Evolutionary conservation across 805 yeast genomes (phyloP).

Genomic region (Soucietia sequanensis): DNA sequence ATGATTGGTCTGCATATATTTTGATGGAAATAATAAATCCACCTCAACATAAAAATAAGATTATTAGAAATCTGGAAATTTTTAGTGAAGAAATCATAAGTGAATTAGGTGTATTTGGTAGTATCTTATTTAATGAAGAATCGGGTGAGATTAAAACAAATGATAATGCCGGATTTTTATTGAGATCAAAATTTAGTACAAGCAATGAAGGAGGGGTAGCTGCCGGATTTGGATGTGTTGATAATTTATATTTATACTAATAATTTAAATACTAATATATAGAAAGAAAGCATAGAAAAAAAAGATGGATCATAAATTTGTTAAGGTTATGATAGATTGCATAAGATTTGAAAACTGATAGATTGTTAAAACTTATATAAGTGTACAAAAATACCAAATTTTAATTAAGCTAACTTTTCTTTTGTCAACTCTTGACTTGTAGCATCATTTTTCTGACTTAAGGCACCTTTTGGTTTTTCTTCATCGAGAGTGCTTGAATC

Average conservation of each 20-base stretch:
- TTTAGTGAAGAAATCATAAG: constrained; percentile 75
- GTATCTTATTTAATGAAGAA: constrained; percentile 68
- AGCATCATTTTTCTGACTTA: no score
- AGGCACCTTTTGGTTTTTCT: no score
- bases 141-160: constrained; percentile 58
- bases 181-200: constrained; percentile 82
- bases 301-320: no score
- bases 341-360: no score
- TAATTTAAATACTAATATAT: no score
- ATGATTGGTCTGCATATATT: constrained; percentile 86
- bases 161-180: constrained; percentile 75
- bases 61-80: constrained; percentile 64
- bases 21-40: constrained; percentile 93
- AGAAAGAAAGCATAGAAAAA: no score
- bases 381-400: no score
- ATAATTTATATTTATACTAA: constrained; percentile 63
- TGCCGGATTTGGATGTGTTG: constrained; percentile 98
- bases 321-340: no score
- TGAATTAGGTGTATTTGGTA: constrained; percentile 90
- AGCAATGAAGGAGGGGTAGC: constrained; percentile 99
- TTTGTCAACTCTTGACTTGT: no score
- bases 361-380: no score
- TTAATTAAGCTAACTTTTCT: no score
- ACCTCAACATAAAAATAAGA: constrained; percentile 62
- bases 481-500: no score